phyloP scores from a whole-genome alignment of 2,329 filamentous ascomycete genomes.

The Venturia asperata region DNA sequence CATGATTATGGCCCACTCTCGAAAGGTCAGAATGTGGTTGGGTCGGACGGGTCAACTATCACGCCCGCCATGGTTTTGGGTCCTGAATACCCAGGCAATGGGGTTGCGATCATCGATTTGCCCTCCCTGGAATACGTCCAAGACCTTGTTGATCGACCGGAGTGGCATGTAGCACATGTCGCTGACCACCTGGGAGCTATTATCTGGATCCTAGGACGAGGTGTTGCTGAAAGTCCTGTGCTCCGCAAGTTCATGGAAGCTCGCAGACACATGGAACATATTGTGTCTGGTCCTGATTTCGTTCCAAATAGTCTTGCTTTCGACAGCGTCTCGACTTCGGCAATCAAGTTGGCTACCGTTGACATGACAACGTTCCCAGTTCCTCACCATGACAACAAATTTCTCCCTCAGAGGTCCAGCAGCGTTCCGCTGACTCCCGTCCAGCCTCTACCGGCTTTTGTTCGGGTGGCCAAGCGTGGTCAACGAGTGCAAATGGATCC shows the following conservation, averaged over 20 bases:
- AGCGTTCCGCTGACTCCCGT: conserved; percentile 23
- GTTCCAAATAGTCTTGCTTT: conserved; percentile 70
- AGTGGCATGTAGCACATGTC: conserved; percentile 60
- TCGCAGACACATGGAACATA: conserved; percentile 58
- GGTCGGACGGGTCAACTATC: conserved; percentile 59
- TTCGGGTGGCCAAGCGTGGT: conserved; percentile 34
- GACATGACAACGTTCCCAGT: conserved; percentile 67
- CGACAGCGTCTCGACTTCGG: conserved; percentile 57
- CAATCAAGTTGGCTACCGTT: conserved; percentile 62
- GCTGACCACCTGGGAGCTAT: conserved; percentile 62
- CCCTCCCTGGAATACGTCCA: conserved; percentile 64
- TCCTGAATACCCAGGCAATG: conserved; percentile 57
- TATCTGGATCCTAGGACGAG: conserved; percentile 74
- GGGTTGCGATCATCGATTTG: conserved; percentile 74
- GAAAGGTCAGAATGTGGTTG: conserved; percentile 55
- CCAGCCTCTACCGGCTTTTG: conserved; percentile 23
- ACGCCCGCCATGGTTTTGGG: conserved; percentile 84
- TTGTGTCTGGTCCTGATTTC: conserved; percentile 67
- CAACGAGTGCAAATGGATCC: conserved; percentile 32
- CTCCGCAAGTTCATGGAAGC: conserved; percentile 64
- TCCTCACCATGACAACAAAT: conserved; percentile 57
- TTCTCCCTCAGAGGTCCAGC: conserved; percentile 32
- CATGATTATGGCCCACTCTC: conserved; percentile 55
- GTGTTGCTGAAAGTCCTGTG: conserved; percentile 53
- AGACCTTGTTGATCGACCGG: conserved; percentile 59